phyloP scores from a whole-genome alignment of 106 monocot species.

The Acorus gramineus region DNA sequence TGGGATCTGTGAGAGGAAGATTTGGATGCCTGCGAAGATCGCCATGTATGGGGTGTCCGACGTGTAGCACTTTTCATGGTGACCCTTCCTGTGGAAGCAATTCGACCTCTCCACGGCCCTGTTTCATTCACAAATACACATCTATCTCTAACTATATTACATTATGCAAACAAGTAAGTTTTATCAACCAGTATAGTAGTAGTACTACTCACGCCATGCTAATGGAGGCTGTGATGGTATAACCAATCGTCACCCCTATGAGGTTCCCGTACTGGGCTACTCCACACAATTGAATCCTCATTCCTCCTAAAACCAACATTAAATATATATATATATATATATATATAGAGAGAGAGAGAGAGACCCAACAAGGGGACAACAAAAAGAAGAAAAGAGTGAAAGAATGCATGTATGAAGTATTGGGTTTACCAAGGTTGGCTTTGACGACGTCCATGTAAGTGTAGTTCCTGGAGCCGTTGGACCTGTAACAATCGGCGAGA shows the following conservation, averaged over 20 bases:
- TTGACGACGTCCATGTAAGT: slow-evolving; percentile 23
- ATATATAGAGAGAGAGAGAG: no score
- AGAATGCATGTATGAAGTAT: no score
- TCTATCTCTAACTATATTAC: not conserved
- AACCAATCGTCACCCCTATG: slow-evolving; percentile 62
- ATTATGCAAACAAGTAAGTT: not conserved
- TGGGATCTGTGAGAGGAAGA: slow-evolving; percentile 63
- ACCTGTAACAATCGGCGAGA: slow-evolving; percentile 20
- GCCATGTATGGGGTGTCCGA: slow-evolving; percentile 44
- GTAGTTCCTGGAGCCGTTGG: slow-evolving; percentile 18
- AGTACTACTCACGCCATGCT: slow-evolving; percentile 64
- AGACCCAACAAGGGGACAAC: no score
- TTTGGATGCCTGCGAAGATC: slow-evolving; percentile 54
- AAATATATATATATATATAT: no score
- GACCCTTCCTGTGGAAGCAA: slow-evolving; percentile 73
- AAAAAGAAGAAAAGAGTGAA: no score
- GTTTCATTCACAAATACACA: slow-evolving; percentile 3
- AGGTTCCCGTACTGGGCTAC: slow-evolving; percentile 75
- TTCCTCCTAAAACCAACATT: slow-evolving; percentile 24
- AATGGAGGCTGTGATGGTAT: slow-evolving; percentile 77
- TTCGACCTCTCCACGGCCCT: slow-evolving; percentile 74
- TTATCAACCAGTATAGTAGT: not conserved
- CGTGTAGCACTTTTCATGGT: slow-evolving; percentile 38
- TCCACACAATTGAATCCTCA: slow-evolving; percentile 40
- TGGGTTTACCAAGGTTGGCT: slow-evolving; percentile 13